phyloP scores from a whole-genome alignment of 1,139 yeast genomes.

The Yamadazyma aaseri region DNA sequence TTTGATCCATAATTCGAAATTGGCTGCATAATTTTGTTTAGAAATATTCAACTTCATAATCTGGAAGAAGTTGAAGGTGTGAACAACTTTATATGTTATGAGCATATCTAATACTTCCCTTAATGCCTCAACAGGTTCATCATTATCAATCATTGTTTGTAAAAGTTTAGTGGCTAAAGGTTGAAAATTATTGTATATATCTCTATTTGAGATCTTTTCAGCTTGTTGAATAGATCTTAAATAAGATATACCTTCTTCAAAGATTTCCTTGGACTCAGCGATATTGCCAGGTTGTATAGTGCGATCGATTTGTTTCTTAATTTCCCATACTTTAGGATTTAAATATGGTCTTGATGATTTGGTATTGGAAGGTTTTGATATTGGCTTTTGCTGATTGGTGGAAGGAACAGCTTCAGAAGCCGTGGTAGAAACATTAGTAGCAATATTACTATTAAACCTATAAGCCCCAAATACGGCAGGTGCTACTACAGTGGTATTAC shows the following conservation, averaged over 20 bases:
- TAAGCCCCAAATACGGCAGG: conserved; percentile 1
- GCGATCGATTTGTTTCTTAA: conserved; percentile 29
- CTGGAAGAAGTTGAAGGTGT: conserved; percentile 30
- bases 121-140: conserved; percentile 17
- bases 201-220: conserved; percentile 29
- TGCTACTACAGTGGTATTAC: neutral
- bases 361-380: neutral
- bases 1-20: conserved; percentile 35
- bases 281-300: conserved; percentile 25
- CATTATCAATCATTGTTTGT: conserved; percentile 17
- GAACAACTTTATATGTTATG: conserved; percentile 29
- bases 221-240: conserved; percentile 36
- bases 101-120: conserved; percentile 29
- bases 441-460: conserved; percentile 17
- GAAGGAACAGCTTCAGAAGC: conserved; percentile 1
- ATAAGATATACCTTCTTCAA: conserved; percentile 44
- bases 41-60: conserved; percentile 23
- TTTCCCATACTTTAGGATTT: conserved; percentile 33
- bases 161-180: conserved; percentile 26
- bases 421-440: conserved; percentile 7
- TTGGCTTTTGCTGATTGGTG: neutral
- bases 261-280: conserved; percentile 34
- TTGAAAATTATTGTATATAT: conserved; percentile 27
- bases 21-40: conserved; percentile 21
- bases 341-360: conserved; percentile 1